Evolutionary conservation across 2,329 filamentous ascomycete genomes (phyloP).

Genomic region (Lasiodiplodia citricola): DNA sequence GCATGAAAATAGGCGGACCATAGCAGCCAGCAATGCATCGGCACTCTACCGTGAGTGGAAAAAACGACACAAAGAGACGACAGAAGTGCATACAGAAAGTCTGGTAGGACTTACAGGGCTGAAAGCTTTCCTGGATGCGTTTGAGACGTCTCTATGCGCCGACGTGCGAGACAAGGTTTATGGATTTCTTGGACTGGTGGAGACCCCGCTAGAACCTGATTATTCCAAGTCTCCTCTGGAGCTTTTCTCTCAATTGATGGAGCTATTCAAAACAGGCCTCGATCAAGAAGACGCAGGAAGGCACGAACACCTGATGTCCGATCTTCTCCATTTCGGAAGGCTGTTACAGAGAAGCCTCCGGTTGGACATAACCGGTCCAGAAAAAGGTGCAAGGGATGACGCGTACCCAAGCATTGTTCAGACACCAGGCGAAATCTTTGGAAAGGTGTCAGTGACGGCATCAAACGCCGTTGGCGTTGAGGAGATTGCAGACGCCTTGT

Average conservation of each 20-base stretch:
- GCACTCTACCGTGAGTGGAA: background rate
- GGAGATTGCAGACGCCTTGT: too few relatives aligned
- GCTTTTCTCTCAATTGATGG: background rate
- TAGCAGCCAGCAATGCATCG: background rate
- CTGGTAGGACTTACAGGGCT: background rate
- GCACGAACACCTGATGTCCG: background rate
- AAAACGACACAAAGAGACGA: background rate
- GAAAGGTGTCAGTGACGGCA: too few relatives aligned
- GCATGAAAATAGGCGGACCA: background rate
- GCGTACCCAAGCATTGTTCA: background rate
- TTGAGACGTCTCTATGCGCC: background rate
- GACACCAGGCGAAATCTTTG: too few relatives aligned
- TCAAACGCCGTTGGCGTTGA: too few relatives aligned
- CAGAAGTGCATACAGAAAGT: background rate
- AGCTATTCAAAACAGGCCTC: background rate
- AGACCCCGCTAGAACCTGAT: background rate
- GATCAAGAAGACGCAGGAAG: background rate
- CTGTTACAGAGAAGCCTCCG: background rate
- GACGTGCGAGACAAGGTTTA: background rate
- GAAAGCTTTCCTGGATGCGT: background rate
- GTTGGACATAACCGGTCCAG: background rate
- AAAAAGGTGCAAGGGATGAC: background rate
- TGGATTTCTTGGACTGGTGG: background rate
- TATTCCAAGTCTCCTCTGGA: background rate
- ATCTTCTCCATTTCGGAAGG: background rate